These are phyloP conservation scores for Aspergillus saccharolyticus DNA, from an alignment of 495 filamentous ascomycete genomes.

Conservation along the genomic window DNA sequence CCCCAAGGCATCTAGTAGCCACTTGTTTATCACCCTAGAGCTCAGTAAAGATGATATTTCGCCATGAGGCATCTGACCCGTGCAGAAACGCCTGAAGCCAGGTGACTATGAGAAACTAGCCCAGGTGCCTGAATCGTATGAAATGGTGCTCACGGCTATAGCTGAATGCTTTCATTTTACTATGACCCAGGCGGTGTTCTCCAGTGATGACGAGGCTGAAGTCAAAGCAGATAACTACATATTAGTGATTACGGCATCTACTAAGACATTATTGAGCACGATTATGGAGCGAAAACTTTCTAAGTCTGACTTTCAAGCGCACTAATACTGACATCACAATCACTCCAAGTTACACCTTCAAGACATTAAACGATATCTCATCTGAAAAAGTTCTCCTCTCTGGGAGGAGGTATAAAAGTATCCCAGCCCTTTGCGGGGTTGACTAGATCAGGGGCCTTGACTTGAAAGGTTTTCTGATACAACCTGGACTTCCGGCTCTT, in stretches of 20 bases:
- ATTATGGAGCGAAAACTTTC: background rate
- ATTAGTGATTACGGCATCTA: background rate
- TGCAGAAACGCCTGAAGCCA: too few species aligned
- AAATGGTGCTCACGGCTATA: too few species aligned
- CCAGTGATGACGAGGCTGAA: too few species aligned
- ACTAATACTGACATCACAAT: background rate
- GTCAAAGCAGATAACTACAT: background rate
- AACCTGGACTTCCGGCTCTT: conserved; percentile 19
- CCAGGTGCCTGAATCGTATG: too few species aligned
- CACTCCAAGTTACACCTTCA: too few species aligned
- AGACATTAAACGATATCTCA: background rate
- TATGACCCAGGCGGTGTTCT: too few species aligned
- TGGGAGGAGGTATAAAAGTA: conserved; percentile 9
- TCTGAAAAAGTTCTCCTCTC: conserved; percentile 1
- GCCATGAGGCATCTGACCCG: too few species aligned
- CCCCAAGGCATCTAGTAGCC: too few species aligned
- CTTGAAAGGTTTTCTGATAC: conserved; percentile 31
- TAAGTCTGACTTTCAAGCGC: background rate
- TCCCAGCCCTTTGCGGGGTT: conserved; percentile 14
- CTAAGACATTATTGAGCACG: background rate
- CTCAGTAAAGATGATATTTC: too few species aligned
- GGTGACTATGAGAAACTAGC: too few species aligned
- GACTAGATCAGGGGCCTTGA: conserved; percentile 23
- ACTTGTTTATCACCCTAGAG: too few species aligned
- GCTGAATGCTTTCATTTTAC: too few species aligned